A percentile compares a stretch with the other conserved stretches of the same genome.
Evolutionary conservation across 2,329 filamentous ascomycete species (phyloP).

Genomic region (Paraphoma chrysanthemicola): DNA sequence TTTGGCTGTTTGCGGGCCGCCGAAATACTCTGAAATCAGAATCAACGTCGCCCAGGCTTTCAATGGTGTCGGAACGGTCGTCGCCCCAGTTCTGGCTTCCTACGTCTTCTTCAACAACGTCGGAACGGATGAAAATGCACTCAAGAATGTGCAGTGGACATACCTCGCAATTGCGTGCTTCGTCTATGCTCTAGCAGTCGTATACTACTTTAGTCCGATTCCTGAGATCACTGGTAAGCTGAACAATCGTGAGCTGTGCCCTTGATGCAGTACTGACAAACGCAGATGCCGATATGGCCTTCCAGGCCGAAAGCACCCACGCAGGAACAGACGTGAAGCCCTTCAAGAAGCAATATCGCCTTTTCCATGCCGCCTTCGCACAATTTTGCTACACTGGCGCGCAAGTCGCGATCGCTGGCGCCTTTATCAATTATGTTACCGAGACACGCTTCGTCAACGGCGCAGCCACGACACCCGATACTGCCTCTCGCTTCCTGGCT

Average conservation of each 20-base stretch:
- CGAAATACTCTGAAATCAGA: conserved; percentile 63
- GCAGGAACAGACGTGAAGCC: conserved; percentile 54
- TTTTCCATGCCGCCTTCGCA: conserved; percentile 77
- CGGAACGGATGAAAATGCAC: conserved; percentile 55
- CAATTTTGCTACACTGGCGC: conserved; percentile 84
- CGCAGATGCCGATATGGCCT: conserved; percentile 60
- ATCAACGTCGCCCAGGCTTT: conserved; percentile 67
- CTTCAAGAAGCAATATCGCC: conserved; percentile 68
- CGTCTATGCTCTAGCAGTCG: conserved; percentile 61
- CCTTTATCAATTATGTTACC: conserved; percentile 55
- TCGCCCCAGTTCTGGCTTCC: conserved; percentile 65
- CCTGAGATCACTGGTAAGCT: conserved; percentile 59
- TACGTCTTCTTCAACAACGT: conserved; percentile 68
- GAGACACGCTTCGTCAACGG: conserved; percentile 51
- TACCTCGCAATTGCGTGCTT: conserved; percentile 70
- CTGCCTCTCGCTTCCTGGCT: conserved; percentile 73
- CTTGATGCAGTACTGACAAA: neutral
- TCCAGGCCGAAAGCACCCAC: conserved; percentile 52
- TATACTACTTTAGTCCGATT: conserved; percentile 65
- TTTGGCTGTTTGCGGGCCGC: conserved; percentile 53
- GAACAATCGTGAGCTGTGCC: neutral
- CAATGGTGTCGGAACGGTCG: conserved; percentile 65
- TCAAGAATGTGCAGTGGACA: conserved; percentile 69
- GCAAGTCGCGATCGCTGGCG: conserved; percentile 64
- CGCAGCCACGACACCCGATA: conserved; percentile 50